Evolutionary conservation across 805 yeast genomes (phyloP).

Genomic region (Saturnispora quitensis): DNA sequence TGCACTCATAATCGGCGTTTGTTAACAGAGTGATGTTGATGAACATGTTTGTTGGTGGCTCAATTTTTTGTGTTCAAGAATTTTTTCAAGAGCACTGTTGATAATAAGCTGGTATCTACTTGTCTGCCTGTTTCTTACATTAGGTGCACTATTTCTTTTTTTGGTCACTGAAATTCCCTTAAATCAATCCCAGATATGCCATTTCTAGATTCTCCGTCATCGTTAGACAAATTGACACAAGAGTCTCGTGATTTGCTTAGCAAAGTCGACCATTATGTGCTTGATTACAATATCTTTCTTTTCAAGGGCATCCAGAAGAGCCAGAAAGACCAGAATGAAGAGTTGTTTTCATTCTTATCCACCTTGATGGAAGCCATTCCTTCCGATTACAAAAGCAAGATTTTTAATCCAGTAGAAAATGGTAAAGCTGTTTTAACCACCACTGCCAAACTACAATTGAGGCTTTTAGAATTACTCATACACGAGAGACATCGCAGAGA

Average conservation of each 20-base stretch:
- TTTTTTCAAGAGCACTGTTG: not conserved
- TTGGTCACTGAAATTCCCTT: not conserved
- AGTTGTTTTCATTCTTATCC: constrained; percentile 18
- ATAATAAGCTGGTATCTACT: not conserved
- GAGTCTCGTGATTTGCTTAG: constrained; percentile 14
- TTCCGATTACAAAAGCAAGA: constrained; percentile 17
- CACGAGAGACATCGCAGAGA: constrained; percentile 31
- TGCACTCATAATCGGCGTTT: not conserved
- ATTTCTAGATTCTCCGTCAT: constrained; percentile 1
- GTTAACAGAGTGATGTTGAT: not conserved
- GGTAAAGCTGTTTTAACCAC: constrained; percentile 21
- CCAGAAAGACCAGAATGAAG: constrained; percentile 14
- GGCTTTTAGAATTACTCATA: constrained; percentile 26
- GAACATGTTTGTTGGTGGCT: not conserved
- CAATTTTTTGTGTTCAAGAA: not conserved
- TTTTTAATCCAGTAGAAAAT: constrained; percentile 18
- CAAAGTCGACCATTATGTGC: constrained; percentile 28
- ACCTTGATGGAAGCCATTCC: constrained; percentile 18
- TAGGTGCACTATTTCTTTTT: not conserved
- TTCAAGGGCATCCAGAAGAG: constrained; percentile 25
- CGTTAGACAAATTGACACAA: constrained; percentile 10
- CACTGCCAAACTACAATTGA: constrained; percentile 27
- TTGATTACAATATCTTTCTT: constrained; percentile 31
- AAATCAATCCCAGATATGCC: not conserved
- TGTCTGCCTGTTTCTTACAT: not conserved